Evolutionary conservation across 2,329 filamentous ascomycete species (phyloP), one percentile per base, ranked within the genome.

Genomic region (Colletotrichum falcatum): DNA sequence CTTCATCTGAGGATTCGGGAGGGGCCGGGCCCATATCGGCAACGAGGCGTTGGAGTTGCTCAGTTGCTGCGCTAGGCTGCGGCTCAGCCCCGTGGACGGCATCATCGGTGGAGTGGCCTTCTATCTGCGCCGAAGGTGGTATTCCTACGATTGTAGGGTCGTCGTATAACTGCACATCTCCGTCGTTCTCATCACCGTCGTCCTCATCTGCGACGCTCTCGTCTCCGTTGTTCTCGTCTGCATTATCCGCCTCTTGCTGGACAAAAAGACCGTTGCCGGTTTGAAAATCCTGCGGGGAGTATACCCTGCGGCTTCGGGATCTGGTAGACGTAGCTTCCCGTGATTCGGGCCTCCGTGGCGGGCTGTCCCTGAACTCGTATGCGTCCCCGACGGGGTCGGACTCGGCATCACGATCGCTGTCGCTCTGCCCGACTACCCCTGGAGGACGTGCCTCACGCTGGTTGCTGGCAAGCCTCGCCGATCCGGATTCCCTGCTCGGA

Each of bases 71-170:
- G 6, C 26, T 53, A 14, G 46, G 7, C 12, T 28, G 35, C 35
- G 46, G 60, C 44, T 42, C 54, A 7, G 12, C 30, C 26, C 37
- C 54, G 18, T 53, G 30, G 23, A 18, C 55, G 16, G 49, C 63
- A 16, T 49, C 51, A n/a, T 30, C 26, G 5, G 18, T 12, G 3
- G 56, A 2, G 18, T 37, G 53, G 3, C 20, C n/a, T 7, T 37
- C 53, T 3, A n/a, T 18, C 30, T 48, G 55, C 16, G 33, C 63
- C 20, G 53, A 65, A 2, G 62, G 46, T 11, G 60, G 60, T 39
- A 53, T 11, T 26, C 58, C 67, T n/a, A 49, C 11, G 1, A 66
- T 5, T 8, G 63, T 70, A 9, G 67, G 67, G 18, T 70, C 67
- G 28, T 70, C 51, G 56, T 70, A 70, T 8, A 66, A 26, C 5